These are phyloP conservation scores for Ophiocordyceps camponoti-rufipedis DNA, from an alignment of 2,329 filamentous ascomycete species.

Conservation along the genomic window DNA sequence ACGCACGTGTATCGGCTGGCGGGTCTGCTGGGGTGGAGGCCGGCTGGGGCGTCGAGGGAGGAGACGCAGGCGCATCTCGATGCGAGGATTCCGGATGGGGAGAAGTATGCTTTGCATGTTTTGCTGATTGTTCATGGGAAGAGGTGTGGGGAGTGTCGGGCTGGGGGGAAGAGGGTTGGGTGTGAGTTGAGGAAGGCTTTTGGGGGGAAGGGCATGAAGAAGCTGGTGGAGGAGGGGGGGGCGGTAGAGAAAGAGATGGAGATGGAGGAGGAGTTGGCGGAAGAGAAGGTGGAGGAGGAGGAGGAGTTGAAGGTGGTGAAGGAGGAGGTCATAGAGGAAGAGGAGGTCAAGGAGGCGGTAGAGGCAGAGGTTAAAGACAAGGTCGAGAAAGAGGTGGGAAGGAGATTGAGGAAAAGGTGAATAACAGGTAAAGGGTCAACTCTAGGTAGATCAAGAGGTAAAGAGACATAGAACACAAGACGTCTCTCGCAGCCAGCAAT, in stretches of 20 bases:
- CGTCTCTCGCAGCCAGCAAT: too few relatives aligned
- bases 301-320: neutral
- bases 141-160: slow-evolving; percentile 24
- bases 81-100: slow-evolving; percentile 23
- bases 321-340: neutral
- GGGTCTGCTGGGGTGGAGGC: slow-evolving; percentile 30
- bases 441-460: too few relatives aligned
- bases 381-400: too few relatives aligned
- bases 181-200: slow-evolving; percentile 22
- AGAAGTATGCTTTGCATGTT: slow-evolving; percentile 32
- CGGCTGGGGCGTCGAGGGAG: slow-evolving; percentile 19
- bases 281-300: neutral
- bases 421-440: too few relatives aligned
- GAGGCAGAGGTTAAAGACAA: slow-evolving; percentile 1
- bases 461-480: too few relatives aligned
- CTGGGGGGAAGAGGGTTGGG: slow-evolving; percentile 21
- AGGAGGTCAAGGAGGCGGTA: slow-evolving; percentile 2
- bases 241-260: too few relatives aligned
- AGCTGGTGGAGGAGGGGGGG: neutral
- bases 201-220: too few relatives aligned
- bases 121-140: slow-evolving; percentile 29
- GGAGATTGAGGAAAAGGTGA: too few relatives aligned
- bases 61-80: slow-evolving; percentile 32
- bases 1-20: slow-evolving; percentile 33
- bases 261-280: neutral